Percentiles rank a stretch among this genome's conserved stretches.
phyloP scores from a whole-genome alignment of 768 basidiomycete genomes.

The Clitopilus hobsonii region DNA sequence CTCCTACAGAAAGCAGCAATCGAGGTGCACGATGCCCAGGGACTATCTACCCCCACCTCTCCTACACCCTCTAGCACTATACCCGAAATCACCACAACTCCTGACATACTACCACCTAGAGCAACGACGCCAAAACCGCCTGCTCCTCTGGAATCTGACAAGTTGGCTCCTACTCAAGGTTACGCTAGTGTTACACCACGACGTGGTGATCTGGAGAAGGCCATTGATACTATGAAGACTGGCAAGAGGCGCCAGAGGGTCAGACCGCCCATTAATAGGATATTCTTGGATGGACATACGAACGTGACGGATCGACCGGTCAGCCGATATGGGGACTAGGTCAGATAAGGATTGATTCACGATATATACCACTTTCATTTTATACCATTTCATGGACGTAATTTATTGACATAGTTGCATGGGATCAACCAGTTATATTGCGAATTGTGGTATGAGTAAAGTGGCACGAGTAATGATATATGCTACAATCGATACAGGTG shows the following conservation, averaged over 20 bases:
- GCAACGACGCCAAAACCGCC: constrained; percentile 21
- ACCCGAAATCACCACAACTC: constrained; percentile 11
- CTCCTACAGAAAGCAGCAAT: constrained; percentile 62
- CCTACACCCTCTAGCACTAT: constrained; percentile 18
- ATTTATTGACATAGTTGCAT: too few species aligned
- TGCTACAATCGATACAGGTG: too few species aligned
- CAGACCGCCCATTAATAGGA: constrained; percentile 65
- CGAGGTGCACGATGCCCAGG: constrained; percentile 54
- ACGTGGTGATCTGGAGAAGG: constrained; percentile 79
- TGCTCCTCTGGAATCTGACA: constrained; percentile 31
- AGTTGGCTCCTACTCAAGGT: constrained; percentile 46
- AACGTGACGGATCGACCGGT: constrained; percentile 13
- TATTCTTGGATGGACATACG: constrained; percentile 60
- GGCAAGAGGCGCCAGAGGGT: constrained; percentile 53
- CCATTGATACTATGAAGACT: constrained; percentile 73
- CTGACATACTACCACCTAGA: constrained; percentile 6
- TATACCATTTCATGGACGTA: too few species aligned
- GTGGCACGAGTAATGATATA: too few species aligned
- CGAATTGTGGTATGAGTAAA: too few species aligned
- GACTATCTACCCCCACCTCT: constrained; percentile 22
- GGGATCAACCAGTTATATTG: too few species aligned
- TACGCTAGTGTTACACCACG: not conserved
- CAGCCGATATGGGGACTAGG: constrained; percentile 27
- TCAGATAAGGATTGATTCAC: not conserved
- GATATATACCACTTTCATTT: too few species aligned